Evolutionary conservation across 106 monocot species (phyloP), one percentile per base, ranked within the genome.

Genomic region (Xerophyta viscosa): DNA sequence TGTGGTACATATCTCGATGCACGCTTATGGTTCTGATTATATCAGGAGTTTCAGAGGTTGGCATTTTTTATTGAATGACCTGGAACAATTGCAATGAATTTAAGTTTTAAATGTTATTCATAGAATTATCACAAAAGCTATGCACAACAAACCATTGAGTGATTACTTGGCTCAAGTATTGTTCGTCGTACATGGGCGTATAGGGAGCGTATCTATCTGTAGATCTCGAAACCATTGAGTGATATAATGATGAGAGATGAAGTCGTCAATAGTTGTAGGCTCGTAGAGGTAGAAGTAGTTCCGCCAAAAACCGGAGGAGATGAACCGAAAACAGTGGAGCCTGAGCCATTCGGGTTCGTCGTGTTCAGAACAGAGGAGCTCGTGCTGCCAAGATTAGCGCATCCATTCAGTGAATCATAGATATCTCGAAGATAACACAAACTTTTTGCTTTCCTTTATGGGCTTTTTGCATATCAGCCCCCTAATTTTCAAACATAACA

Each of bases 311-410:
- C 12, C 24, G 79, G 64, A 29, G 71, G 64, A 24, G 29, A 18
- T 26, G 65, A 58, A 44, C 74, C 70, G 24, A 58, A 80, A 1
- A 80, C 60, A 24, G 65, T 47, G 29, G 79, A 61, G 56, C 79
- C 45, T 46, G 79, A 66, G 56, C 79, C 69, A 0, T 54, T 46
- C 27, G 79, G 79, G 25, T 46, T 65, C 11, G 74, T 74, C 37
- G 74, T 74, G 66, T 74, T 80, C 10, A 66, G 70, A 50, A 60
- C 39, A 0, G 79, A 70, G 41, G 74, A 62, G 18, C 74, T 66
- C 30, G 61, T 80, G 56, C 79, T 80, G 74, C 36, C 24, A 44
- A n/a, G n/a, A n/a, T n/a, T n/a, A n/a, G n/a, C n/a, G n/a, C n/a
- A n/a, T n/a, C n/a, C n/a, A n/a, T n/a, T n/a, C n/a, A n/a, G n/a